Evolutionary conservation across 306 rosid species (phyloP).

Genomic region (Vachellia collinsii): DNA sequence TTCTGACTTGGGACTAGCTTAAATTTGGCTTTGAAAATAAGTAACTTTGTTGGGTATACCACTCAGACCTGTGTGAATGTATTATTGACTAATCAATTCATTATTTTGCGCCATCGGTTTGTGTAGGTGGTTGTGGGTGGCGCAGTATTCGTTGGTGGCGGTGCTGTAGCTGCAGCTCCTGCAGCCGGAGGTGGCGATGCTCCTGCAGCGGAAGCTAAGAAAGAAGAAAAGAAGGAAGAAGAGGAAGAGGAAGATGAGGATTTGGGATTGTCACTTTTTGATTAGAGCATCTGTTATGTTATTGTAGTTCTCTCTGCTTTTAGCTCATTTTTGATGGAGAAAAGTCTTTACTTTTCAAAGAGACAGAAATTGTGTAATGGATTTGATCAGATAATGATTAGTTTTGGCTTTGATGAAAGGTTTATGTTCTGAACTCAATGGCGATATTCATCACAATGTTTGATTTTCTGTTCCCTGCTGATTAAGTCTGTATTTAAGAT

Average conservation of each 20-base stretch:
- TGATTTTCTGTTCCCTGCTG: not conserved
- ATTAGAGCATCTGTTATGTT: conserved; percentile 45
- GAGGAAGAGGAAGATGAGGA: conserved; percentile 90
- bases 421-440: conserved; percentile 29
- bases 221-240: conserved; percentile 58
- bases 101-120: not conserved
- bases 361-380: conserved; percentile 41
- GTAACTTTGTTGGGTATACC: not conserved
- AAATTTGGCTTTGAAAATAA: not conserved
- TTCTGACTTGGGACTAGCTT: not conserved
- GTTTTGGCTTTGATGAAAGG: conserved; percentile 21
- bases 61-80: not conserved
- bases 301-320: conserved; percentile 27
- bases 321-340: conserved; percentile 25
- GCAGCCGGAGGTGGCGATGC: conserved; percentile 57
- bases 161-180: conserved; percentile 59
- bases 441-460: not conserved
- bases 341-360: not conserved
- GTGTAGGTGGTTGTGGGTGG: conserved; percentile 77
- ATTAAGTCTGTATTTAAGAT: not conserved
- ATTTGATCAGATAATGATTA: conserved; percentile 33
- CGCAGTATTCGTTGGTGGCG: conserved; percentile 59
- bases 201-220: conserved; percentile 49
- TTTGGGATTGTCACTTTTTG: conserved; percentile 85
- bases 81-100: not conserved